phyloP scores from a whole-genome alignment of 2,329 filamentous ascomycete species.

The Dothistroma septosporum region DNA sequence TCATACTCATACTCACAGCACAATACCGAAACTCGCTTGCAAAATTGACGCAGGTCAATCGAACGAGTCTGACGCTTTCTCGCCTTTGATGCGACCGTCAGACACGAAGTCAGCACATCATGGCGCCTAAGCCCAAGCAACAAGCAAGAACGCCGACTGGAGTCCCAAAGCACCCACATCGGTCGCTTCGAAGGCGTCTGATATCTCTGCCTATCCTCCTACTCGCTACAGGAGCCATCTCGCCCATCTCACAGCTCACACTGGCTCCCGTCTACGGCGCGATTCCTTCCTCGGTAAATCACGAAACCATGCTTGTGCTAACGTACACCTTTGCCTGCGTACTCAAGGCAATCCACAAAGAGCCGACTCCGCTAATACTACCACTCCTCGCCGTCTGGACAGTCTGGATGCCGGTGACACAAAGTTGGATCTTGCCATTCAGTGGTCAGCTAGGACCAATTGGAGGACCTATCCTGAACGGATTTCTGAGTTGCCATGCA shows the following conservation, averaged over 20 bases:
- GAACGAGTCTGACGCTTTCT: neutral
- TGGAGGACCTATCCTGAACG: conserved; percentile 71
- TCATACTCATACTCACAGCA: too few species aligned
- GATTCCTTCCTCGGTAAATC: conserved; percentile 70
- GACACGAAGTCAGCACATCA: neutral
- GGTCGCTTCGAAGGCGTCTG: neutral
- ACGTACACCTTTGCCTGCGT: conserved; percentile 42
- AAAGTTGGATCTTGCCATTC: conserved; percentile 65
- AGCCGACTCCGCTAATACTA: neutral
- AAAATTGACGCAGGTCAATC: neutral
- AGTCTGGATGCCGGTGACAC: conserved; percentile 67
- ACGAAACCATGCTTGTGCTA: conserved; percentile 60
- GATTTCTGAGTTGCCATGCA: conserved; percentile 64
- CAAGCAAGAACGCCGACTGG: neutral
- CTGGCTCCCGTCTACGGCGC: conserved; percentile 86
- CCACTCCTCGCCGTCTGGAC: conserved; percentile 57
- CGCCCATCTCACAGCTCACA: conserved; percentile 68
- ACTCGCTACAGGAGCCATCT: conserved; percentile 57
- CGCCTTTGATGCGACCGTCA: too few species aligned
- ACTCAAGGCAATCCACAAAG: neutral
- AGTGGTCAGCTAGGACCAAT: conserved; percentile 64
- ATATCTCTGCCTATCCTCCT: conserved; percentile 4
- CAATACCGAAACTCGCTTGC: too few species aligned
- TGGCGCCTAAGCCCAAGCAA: neutral
- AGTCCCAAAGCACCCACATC: neutral